Evolutionary conservation across 441 rosid species (phyloP).

Genomic region (Adansonia gregorii): DNA sequence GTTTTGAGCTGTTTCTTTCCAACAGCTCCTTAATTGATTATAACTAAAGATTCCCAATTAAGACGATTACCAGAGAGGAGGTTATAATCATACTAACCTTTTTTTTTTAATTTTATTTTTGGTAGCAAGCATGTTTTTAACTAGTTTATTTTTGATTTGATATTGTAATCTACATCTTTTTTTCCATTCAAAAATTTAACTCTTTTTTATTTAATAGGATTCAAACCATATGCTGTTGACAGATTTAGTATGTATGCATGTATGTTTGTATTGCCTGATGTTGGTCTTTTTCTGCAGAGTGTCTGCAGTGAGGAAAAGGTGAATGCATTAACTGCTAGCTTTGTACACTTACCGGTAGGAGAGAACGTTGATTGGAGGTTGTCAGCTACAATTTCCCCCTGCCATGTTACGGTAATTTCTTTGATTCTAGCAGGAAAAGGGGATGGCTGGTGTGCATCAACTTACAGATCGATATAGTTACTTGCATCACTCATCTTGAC

Average conservation of each 20-base stretch:
- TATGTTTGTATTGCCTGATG: conserved; percentile 10
- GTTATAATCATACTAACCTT: conserved; percentile 3
- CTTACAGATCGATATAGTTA: background rate
- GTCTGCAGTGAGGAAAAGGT: conserved; percentile 90
- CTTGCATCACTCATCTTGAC: conserved; percentile 12
- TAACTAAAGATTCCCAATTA: background rate
- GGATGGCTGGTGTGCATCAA: conserved; percentile 1
- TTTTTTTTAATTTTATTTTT: background rate
- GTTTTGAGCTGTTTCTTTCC: conserved; percentile 15
- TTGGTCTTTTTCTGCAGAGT: conserved; percentile 65
- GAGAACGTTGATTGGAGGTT: conserved; percentile 95
- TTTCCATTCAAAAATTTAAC: background rate
- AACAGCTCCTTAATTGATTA: conserved; percentile 21
- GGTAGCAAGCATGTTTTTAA: conserved; percentile 15
- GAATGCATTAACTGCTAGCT: conserved; percentile 90
- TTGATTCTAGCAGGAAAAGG: conserved; percentile 23
- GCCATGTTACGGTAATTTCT: conserved; percentile 90
- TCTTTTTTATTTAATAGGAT: background rate
- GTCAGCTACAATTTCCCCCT: conserved; percentile 94
- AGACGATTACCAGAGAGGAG: background rate
- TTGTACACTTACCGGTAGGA: conserved; percentile 78
- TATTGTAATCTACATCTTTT: background rate
- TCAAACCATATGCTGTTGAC: background rate
- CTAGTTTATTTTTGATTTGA: background rate
- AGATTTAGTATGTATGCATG: background rate